Base-by-base conservation (phyloP, 2,329 filamentous ascomycete genomes). In the Penicillium sp. region DNA sequence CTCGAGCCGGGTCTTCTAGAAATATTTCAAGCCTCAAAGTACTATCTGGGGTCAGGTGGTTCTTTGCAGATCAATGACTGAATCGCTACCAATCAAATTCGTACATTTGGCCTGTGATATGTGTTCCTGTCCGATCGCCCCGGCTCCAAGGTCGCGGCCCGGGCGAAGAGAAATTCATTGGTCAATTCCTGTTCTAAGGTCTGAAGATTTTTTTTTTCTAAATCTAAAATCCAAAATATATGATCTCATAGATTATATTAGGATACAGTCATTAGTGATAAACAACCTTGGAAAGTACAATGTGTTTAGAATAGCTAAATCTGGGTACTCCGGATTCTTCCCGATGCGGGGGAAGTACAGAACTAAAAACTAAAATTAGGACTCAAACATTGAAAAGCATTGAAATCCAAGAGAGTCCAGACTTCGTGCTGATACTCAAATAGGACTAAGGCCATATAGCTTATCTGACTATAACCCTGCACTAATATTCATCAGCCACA, bases 31-130 rank as follows among this genome's bases (percentile, higher is more conserved):
- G 31, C 29, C 16, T 46, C 13, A 16, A 46, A 44, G 18, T 25
- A 31, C 41, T 46, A 52, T 31, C 25, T 16, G 39, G 48, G 29
- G 49, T 56, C 54, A 56, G 44, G 31, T 56, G 54, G 44, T 15
- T 45, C 18, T 21, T 39, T 35, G 40, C 47, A 54, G 47, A 54
- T 51, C 16, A 15, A 46, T 34, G 12, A 45, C 40, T 39, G 27
- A 39, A 25, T 42, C 18, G 15, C 34, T 31, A 23, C 49, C 40
- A 52, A 52, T 48, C 12, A 48, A 2, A 12, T n/a, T 3, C 9
- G 18, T 27, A 29, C 8, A 40, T 31, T 13, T 40, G 27, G 35
- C 44, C 35, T 21, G 50, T 46, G 41, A 29, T 49, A 29, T 49
- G 13, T 13, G 46, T 49, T 23, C 46, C 50, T 53, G 35, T 48